These are phyloP conservation scores for Kockiozyma suomiensis DNA, from an alignment of 805 yeast species.

Conservation along the genomic window DNA sequence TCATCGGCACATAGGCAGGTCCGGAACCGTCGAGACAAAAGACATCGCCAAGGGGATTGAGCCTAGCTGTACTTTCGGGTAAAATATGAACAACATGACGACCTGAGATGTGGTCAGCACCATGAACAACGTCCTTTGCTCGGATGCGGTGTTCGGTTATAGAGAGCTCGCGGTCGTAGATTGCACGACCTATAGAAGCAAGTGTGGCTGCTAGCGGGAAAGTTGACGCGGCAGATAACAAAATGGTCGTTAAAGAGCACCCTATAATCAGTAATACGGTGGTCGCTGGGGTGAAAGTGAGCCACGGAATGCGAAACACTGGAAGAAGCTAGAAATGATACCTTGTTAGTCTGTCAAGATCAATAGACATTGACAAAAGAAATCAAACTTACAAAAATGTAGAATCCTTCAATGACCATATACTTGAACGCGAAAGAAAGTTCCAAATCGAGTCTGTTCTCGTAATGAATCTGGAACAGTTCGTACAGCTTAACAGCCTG, in stretches of 20 bases:
- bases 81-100: conserved; percentile 80
- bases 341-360: not conserved
- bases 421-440: conserved; percentile 70
- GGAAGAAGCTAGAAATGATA: conserved; percentile 58
- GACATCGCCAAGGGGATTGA: conserved; percentile 72
- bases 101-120: conserved; percentile 71
- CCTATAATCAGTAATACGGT: conserved; percentile 53
- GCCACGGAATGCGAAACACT: conserved; percentile 70
- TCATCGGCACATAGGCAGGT: conserved; percentile 62
- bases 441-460: conserved; percentile 51
- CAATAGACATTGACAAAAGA: not conserved
- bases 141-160: conserved; percentile 42
- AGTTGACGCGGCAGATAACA: conserved; percentile 42
- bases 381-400: conserved; percentile 50
- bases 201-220: conserved; percentile 33
- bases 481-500: conserved; percentile 88
- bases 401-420: conserved; percentile 68
- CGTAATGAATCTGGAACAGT: conserved; percentile 58
- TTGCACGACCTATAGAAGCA: conserved; percentile 33
- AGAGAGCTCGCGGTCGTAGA: conserved; percentile 42
- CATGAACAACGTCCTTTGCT: conserved; percentile 42
- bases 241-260: conserved; percentile 55
- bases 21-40: conserved; percentile 53
- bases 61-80: conserved; percentile 85
- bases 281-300: conserved; percentile 62